Base-by-base conservation (phyloP, 306 rosid genomes). In the Castanospermum australe region DNA sequence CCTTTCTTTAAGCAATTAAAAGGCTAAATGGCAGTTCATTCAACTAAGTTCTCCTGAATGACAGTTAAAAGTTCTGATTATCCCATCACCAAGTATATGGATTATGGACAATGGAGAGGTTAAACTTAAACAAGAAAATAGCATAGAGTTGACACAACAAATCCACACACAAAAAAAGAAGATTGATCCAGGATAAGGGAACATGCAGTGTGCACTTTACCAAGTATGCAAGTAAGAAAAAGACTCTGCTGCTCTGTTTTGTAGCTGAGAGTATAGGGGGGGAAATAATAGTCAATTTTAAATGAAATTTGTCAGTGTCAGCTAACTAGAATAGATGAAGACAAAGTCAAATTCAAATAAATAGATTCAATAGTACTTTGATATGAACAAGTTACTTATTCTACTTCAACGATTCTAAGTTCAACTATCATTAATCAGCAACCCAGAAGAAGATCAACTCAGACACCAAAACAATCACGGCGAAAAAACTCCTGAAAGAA, bases 331-430 rank as follows among this genome's bases (percentile, higher is more conserved):
- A 74, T 67, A 67, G 78, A 74, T 76, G 59, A 70, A 48, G 82
- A 70, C 67, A 8, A 55, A 76, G 65, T 67, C 15, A 54, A 78
- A 78, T 77, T 54, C 75, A 32, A 86, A 57, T 60, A 22, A 32
- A 73, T 52, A 20, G 41, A 79, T 55, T 79, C 66, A 25, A 14
- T 33, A 3, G 18, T 50, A 41, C 0, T 80, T 56, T 66, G 80
- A 76, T 59, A 56, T 9, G 77, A 42, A 8, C 77, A 82, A 59
- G 47, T 61, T 35, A 59, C 52, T 63, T 60, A 61, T 28, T 79
- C 56, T 35, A 38, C 17, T 33, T 36, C 44, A 76, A 21, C 74
- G 64, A 62, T 2, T 62, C 28, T 39, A 73, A 71, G n/a, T 11
- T 41, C 20, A 24, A 32, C 5, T 2, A 62, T 56, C 17, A 78